These are phyloP conservation scores for Komagataella pseudopastoris DNA, from an alignment of 805 yeast species.

Conservation along the genomic window DNA sequence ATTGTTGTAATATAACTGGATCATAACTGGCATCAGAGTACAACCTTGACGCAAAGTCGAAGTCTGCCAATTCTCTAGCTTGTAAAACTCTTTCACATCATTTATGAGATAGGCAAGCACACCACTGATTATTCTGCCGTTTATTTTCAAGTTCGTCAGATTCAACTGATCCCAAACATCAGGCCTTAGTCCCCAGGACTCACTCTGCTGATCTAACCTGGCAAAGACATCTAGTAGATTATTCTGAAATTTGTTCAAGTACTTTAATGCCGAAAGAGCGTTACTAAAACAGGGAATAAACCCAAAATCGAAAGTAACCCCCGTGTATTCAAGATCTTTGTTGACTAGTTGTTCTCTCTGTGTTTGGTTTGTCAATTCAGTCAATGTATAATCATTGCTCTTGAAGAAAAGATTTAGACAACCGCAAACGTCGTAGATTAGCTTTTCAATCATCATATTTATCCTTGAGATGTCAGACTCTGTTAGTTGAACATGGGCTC, in stretches of 20 bases:
- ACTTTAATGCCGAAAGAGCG: conserved; percentile 43
- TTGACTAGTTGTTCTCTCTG: neutral
- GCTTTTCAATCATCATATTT: conserved; percentile 13
- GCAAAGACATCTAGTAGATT: conserved; percentile 26
- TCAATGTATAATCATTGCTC: conserved; percentile 23
- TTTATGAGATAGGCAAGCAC: conserved; percentile 11
- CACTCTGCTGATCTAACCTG: conserved; percentile 13
- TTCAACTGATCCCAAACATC: neutral
- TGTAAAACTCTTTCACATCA: conserved; percentile 11
- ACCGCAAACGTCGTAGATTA: conserved; percentile 15
- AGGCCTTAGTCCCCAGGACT: neutral
- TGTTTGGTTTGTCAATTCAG: conserved; percentile 10
- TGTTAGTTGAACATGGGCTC: conserved; percentile 25
- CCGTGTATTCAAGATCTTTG: conserved; percentile 1
- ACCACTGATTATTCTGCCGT: conserved; percentile 13
- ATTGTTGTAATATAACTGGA: conserved; percentile 22
- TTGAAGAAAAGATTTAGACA: conserved; percentile 14
- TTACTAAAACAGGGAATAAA: conserved; percentile 56
- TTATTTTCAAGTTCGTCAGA: conserved; percentile 8
- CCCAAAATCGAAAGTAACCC: conserved; percentile 22
- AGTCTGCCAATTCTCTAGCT: conserved; percentile 25
- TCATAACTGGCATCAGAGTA: conserved; percentile 23
- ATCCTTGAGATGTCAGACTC: conserved; percentile 27
- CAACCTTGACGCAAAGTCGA: conserved; percentile 16
- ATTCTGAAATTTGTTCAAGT: conserved; percentile 30